These are phyloP conservation scores for Gnomoniopsis smithogilvyi DNA, from an alignment of 2,329 filamentous ascomycete species.

Conservation along the genomic window DNA sequence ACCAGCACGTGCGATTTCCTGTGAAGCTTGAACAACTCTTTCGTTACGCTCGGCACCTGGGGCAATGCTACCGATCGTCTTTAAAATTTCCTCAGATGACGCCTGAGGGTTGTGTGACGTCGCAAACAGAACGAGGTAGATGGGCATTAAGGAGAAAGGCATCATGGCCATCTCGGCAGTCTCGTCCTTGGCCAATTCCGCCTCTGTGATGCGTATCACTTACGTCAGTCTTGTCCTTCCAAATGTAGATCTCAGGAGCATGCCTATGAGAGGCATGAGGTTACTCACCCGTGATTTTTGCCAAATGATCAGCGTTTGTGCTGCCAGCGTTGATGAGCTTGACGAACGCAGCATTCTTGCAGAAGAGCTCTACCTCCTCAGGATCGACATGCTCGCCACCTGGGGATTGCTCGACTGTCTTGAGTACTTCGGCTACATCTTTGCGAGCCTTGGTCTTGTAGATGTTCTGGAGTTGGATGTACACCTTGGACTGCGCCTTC, in stretches of 20 bases:
- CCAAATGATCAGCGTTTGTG: conserved; percentile 42
- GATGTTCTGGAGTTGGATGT: conserved; percentile 85
- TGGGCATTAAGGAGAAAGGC: conserved; percentile 60
- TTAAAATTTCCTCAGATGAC: conserved; percentile 53
- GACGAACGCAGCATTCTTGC: conserved; percentile 91
- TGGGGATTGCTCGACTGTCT: conserved; percentile 52
- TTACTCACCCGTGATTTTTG: conserved; percentile 53
- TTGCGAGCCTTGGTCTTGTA: conserved; percentile 85
- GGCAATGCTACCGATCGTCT: conserved; percentile 37
- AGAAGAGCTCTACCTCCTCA: conserved; percentile 84
- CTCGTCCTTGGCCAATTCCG: conserved; percentile 53
- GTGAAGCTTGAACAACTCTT: conserved; percentile 50
- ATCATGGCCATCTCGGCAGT: conserved; percentile 44
- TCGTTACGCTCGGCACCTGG: conserved; percentile 48
- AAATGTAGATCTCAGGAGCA: neutral
- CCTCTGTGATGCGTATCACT: conserved; percentile 38
- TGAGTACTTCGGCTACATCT: conserved; percentile 73
- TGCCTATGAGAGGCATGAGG: neutral
- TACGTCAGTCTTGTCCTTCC: neutral
- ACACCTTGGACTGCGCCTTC: conserved; percentile 90
- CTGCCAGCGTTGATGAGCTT: conserved; percentile 69
- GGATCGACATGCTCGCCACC: conserved; percentile 56
- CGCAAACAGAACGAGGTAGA: conserved; percentile 64
- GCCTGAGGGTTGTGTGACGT: conserved; percentile 43
- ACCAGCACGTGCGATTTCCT: conserved; percentile 71